Conservation (phyloP, 2,329 filamentous ascomycete genomes). For the Fusarium robinianum region DNA sequence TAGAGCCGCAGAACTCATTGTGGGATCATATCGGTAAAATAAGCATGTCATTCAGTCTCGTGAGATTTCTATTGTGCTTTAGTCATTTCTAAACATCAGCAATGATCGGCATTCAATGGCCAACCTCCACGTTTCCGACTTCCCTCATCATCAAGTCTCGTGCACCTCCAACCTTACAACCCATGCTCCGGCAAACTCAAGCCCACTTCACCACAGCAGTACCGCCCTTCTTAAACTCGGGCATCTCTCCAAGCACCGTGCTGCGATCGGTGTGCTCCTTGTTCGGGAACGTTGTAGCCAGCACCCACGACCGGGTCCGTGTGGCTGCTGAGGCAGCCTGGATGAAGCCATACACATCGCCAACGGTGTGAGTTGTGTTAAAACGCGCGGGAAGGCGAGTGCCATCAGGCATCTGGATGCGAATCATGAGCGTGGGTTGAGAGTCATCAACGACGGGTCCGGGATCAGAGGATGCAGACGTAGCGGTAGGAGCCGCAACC, state of each 20-base stretch:
- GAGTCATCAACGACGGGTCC: slow-evolving; percentile 60
- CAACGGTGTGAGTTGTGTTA: slow-evolving; percentile 77
- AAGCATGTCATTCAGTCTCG: no score
- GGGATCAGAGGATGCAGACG: slow-evolving; percentile 42
- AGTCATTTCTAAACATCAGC: slow-evolving; percentile 9
- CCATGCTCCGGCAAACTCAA: no score
- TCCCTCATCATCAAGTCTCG: no score
- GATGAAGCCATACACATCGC: slow-evolving; percentile 77
- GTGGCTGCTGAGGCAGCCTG: slow-evolving; percentile 64
- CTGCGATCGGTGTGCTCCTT: slow-evolving; percentile 76
- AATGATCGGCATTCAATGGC: no score
- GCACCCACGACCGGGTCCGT: slow-evolving; percentile 65
- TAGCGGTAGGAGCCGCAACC: slow-evolving; percentile 32
- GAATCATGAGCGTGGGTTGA: slow-evolving; percentile 70
- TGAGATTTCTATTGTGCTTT: slow-evolving; percentile 11
- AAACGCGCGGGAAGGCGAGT: slow-evolving; percentile 78
- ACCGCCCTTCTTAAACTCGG: slow-evolving; percentile 68
- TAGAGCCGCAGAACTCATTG: no score
- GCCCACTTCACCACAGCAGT: slow-evolving; percentile 67
- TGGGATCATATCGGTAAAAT: no score
- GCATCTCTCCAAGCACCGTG: slow-evolving; percentile 61
- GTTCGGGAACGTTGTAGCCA: slow-evolving; percentile 82
- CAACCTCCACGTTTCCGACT: no score
- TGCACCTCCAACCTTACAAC: no score
- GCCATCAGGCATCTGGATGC: slow-evolving; percentile 79